Base-by-base conservation (phyloP, 441 rosid species). In the Corymbia citriodora region DNA sequence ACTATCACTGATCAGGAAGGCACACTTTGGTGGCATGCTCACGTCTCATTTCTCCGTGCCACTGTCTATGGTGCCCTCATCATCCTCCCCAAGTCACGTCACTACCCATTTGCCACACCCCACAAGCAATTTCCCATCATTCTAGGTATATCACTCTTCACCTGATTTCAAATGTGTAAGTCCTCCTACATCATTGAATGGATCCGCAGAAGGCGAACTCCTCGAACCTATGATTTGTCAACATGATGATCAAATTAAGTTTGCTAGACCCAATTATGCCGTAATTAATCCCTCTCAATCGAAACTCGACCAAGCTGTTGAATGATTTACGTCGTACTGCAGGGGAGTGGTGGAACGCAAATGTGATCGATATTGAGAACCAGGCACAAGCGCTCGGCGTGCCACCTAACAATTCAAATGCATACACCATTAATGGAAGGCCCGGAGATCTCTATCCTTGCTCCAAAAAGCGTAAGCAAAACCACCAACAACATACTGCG, bases 21-120 rank as follows among this genome's bases (percentile, higher is more conserved):
- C 29, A 96, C 99, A 27, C 94, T 97, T 2, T 98, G 99, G 99
- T 98, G 99, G 99, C 99, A 98, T 72, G 99, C 99, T 83, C 99
- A 98, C 23, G 61, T 93, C 70, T 95, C 96, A 1, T 91, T 92
- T 92, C 94, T 96, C 53, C 99, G 99, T 5, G 97, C 99, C 89
- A 97, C 98, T 5, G 96, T 90, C 49, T 55, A 90, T 29, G 99
- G 99, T 6, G 99, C 98, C 10, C 93, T 96, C 55, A 23, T 97
- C 89, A 93, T 98, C 70, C 95, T 92, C 8, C 99, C 99, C 10
- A 94, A 91, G 91, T 57, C 90, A 3, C 96, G 97, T 7, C 92
- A 63, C 70, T 97, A 95, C 90, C 99, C 99, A 1, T 98, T 96
- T 89, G 96, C 96, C 10, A 95, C 94, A 88, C 99, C 98, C 2